Evolutionary conservation across 2,329 filamentous ascomycete species (phyloP).

Genomic region (Juglanconis oblonga): DNA sequence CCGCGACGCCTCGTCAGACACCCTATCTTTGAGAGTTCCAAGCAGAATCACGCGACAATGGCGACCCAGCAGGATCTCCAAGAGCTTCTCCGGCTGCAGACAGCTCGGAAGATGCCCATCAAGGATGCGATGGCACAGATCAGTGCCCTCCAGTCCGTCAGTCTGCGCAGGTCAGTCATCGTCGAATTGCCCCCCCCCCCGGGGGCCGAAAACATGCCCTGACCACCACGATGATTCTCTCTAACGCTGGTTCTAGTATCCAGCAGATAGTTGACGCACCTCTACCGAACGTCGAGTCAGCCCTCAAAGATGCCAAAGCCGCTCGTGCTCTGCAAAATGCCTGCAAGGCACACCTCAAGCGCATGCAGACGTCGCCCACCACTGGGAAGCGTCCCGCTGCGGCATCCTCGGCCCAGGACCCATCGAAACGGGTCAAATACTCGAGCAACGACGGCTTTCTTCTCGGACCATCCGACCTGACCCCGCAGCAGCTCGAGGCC

Average conservation of each 20-base stretch:
- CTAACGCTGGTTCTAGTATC: constrained; percentile 36
- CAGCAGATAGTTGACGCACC: constrained; percentile 52
- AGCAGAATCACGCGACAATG: constrained; percentile 33
- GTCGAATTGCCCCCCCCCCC: constrained; percentile 21
- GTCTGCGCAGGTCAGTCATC: constrained; percentile 51
- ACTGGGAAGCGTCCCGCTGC: constrained; percentile 32
- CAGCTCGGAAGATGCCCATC: constrained; percentile 56
- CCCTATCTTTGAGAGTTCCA: background rate
- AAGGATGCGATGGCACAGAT: constrained; percentile 58
- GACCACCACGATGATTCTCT: background rate
- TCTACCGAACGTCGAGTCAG: constrained; percentile 40
- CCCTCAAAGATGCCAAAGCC: constrained; percentile 45
- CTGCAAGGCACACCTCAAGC: constrained; percentile 52
- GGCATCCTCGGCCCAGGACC: constrained; percentile 14
- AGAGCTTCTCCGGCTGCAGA: constrained; percentile 59
- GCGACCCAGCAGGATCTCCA: constrained; percentile 57
- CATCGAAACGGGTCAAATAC: constrained; percentile 32
- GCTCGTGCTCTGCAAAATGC: constrained; percentile 51
- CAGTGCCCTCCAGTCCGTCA: constrained; percentile 53
- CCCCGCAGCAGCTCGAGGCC: constrained; percentile 59
- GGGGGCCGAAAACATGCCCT: background rate
- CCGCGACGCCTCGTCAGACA: too few relatives aligned
- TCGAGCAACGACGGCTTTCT: constrained; percentile 26
- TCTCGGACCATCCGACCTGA: constrained; percentile 31
- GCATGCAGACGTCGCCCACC: constrained; percentile 20